Percentiles rank a stretch among this genome's conserved stretches.
Conservation (phyloP, 352 stramenopile species). For the Globisporangium polare region DNA sequence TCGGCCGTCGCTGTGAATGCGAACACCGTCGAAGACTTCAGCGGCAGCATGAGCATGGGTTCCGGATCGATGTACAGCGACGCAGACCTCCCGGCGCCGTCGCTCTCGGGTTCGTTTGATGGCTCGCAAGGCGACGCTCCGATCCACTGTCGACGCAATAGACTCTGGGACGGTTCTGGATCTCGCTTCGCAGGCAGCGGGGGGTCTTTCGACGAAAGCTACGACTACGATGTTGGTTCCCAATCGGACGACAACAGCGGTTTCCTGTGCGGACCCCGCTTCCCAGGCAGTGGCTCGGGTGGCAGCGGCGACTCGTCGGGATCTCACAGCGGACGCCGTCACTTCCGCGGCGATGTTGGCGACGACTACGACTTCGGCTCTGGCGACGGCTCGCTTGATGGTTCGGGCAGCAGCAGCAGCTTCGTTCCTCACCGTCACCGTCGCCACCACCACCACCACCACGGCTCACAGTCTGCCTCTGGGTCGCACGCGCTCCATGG, state of each 20-base stretch:
- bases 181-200: background rate
- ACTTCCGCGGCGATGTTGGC: constrained; percentile 4
- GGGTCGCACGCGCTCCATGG: background rate
- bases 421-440: background rate
- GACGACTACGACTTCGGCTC: constrained; percentile 2
- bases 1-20: background rate
- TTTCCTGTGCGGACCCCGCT: background rate
- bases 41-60: background rate
- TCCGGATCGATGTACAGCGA: background rate
- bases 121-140: background rate
- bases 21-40: background rate
- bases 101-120: background rate
- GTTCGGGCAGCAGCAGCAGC: background rate
- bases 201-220: background rate
- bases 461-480: background rate
- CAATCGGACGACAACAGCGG: background rate
- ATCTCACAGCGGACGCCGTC: background rate
- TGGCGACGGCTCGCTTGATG: background rate
- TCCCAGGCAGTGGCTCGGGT: background rate
- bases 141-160: background rate
- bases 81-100: background rate
- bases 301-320: background rate
- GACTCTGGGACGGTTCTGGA: background rate
- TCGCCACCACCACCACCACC: background rate
- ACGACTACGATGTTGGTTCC: background rate